Evolutionary conservation across 208 protist species (phyloP), one percentile per base, ranked within the genome.

Genomic region (Trypanosomatidae sp.): DNA sequence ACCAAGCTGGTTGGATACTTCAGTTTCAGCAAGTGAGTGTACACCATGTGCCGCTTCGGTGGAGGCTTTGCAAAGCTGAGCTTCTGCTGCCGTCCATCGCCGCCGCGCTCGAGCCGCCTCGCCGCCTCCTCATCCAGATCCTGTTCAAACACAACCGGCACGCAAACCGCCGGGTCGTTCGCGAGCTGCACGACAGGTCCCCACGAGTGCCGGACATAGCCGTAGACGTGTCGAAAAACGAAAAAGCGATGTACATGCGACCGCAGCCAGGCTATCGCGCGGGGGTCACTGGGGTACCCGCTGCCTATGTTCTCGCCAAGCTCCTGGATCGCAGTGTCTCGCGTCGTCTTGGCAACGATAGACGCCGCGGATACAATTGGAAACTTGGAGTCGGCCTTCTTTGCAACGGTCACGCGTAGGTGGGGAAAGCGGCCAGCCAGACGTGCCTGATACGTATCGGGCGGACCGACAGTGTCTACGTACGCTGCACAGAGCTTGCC

Each of bases 381-480:
- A 71, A 90, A 99, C 60, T 86, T 88, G 33, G 80, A 76, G 72
- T 99, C 98, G 13, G 98, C 98, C 74, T 98, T 98, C 68, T 90
- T 94, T 12, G 88, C 60, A 15, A 97, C 91, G 25, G 89, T 91
- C 46, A 97, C 86, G 55, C 91, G 85, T 28, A 98, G 78, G 62
- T 97, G 80, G 13, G 95, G 96, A 66, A 98, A 98, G 43, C 90
- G 79, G 22, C 83, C 80, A 10, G 84, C 41, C 33, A 99, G 82
- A 39, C 85, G 82, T 0, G 71, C 56, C 72, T 92, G 81, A 75
- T 98, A 99, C 47, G 87, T 85, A 62, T 87, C 83, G 4, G 95
- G 88, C 8, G 92, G 86, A 0, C 95, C 94, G 39, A 98, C 95
- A 3, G 96, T 98, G 83, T 98, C 97, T n/a, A 99, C 86, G 84